These are phyloP conservation scores for Aureobasidium sp. DNA, from an alignment of 2,329 filamentous ascomycete species.

Conservation along the genomic window DNA sequence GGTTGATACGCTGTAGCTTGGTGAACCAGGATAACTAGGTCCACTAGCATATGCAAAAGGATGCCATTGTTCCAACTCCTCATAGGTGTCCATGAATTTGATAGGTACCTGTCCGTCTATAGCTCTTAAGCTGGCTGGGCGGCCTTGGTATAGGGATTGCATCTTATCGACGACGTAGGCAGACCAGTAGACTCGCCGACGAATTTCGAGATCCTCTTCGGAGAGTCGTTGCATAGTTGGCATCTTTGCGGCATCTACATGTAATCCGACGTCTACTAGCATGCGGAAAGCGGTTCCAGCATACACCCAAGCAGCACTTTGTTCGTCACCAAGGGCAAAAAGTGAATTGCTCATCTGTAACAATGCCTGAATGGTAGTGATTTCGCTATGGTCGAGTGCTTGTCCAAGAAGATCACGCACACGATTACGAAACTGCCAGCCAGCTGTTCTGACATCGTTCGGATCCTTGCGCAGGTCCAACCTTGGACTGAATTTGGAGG, in stretches of 20 bases:
- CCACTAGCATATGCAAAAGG: conserved; percentile 32
- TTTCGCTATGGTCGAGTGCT: conserved; percentile 39
- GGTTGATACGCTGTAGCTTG: conserved; percentile 36
- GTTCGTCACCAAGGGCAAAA: conserved; percentile 42
- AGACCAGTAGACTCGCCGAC: conserved; percentile 38
- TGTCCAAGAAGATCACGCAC: conserved; percentile 39
- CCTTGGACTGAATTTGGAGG: conserved; percentile 39
- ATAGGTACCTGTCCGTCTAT: conserved; percentile 39
- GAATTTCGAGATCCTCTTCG: conserved; percentile 39
- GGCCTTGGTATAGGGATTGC: conserved; percentile 47
- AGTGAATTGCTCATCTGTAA: conserved; percentile 44
- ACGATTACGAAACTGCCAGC: conserved; percentile 39
- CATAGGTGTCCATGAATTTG: conserved; percentile 40
- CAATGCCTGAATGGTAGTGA: conserved; percentile 47
- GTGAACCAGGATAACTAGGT: conserved; percentile 25
- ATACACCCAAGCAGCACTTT: conserved; percentile 49
- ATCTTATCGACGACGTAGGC: conserved; percentile 43
- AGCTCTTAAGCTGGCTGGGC: conserved; percentile 40
- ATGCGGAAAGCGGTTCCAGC: conserved; percentile 49
- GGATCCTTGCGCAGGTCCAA: conserved; percentile 38
- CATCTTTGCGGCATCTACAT: conserved; percentile 33
- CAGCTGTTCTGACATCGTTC: conserved; percentile 39
- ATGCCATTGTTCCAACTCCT: conserved; percentile 46
- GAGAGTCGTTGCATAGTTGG: conserved; percentile 27
- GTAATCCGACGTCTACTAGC: conserved; percentile 47